These are phyloP conservation scores for Candida taoyuanica DNA, from an alignment of 805 yeast genomes.

Conservation along the genomic window DNA sequence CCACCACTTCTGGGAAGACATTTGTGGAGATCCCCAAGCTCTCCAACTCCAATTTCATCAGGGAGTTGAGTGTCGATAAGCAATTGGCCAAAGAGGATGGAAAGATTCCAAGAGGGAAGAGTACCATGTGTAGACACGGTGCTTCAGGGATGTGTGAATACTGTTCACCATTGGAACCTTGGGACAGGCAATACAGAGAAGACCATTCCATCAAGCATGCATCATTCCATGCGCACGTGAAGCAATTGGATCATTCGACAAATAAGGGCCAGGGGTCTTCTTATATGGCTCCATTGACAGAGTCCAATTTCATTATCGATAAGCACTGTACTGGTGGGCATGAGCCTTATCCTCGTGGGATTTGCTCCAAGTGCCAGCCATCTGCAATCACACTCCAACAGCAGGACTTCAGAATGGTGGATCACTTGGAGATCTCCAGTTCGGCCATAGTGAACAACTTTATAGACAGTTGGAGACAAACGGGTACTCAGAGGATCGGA, in stretches of 20 bases:
- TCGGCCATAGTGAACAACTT: slow-evolving; percentile 72
- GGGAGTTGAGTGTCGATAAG: slow-evolving; percentile 65
- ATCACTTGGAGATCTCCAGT: slow-evolving; percentile 87
- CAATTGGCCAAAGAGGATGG: slow-evolving; percentile 65
- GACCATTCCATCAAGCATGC: slow-evolving; percentile 79
- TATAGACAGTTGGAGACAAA: slow-evolving; percentile 86
- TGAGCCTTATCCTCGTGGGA: slow-evolving; percentile 90
- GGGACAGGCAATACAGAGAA: slow-evolving; percentile 75
- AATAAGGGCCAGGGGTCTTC: slow-evolving; percentile 56
- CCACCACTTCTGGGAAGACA: slow-evolving; percentile 8
- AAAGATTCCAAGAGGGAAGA: slow-evolving; percentile 56
- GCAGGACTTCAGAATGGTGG: slow-evolving; percentile 93
- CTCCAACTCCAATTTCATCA: slow-evolving; percentile 25
- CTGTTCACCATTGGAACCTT: slow-evolving; percentile 93
- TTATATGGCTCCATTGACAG: slow-evolving; percentile 75
- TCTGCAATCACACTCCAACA: slow-evolving; percentile 89
- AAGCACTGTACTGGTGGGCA: slow-evolving; percentile 74
- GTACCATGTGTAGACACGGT: slow-evolving; percentile 76
- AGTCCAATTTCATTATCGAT: slow-evolving; percentile 63
- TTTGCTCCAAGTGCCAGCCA: slow-evolving; percentile 96
- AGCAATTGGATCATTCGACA: slow-evolving; percentile 61
- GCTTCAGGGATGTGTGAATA: slow-evolving; percentile 97
- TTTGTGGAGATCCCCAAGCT: slow-evolving; percentile 13
- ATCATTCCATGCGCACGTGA: slow-evolving; percentile 80
- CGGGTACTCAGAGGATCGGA: slow-evolving; percentile 87